Evolutionary conservation across 1,284 basidiomycete genomes (phyloP).

Genomic region (Moesziomyces sp.): DNA sequence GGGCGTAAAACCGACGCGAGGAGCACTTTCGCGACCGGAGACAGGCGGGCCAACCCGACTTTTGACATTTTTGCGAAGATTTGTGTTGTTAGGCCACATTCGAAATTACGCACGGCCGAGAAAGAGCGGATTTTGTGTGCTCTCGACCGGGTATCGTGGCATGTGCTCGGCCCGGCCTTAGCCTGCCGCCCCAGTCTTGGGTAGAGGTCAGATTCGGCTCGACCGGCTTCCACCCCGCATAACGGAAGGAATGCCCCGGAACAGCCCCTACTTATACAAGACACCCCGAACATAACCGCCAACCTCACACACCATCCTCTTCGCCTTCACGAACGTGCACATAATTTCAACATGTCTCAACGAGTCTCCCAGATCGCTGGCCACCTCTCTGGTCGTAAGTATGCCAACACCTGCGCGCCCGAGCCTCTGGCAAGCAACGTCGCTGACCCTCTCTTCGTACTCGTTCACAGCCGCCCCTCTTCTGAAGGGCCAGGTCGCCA

Average conservation of each 20-base stretch:
- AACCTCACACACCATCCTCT: too few species aligned
- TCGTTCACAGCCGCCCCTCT: constrained; percentile 35
- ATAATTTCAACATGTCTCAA: constrained; percentile 31
- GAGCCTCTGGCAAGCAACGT: background rate
- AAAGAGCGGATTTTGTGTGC: background rate
- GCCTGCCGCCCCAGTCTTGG: constrained; percentile 3
- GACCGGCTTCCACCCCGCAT: constrained; percentile 25
- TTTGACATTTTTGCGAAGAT: background rate
- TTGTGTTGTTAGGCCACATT: background rate
- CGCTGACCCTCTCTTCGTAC: background rate
- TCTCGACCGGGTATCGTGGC: constrained; percentile 21
- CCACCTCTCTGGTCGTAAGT: constrained; percentile 53
- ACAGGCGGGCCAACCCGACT: background rate
- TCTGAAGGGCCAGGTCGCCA: constrained; percentile 78
- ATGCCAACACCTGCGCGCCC: too few species aligned
- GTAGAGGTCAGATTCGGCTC: background rate
- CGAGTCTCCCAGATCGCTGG: constrained; percentile 48
- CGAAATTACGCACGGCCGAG: constrained; percentile 13
- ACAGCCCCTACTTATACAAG: background rate
- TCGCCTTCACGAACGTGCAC: too few species aligned
- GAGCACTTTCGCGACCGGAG: background rate
- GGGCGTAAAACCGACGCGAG: too few species aligned
- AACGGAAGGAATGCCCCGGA: background rate
- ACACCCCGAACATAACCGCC: background rate
- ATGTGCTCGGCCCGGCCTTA: background rate